Base-by-base conservation (phyloP, 2,329 filamentous ascomycete genomes). In the Ophiostoma ips region DNA sequence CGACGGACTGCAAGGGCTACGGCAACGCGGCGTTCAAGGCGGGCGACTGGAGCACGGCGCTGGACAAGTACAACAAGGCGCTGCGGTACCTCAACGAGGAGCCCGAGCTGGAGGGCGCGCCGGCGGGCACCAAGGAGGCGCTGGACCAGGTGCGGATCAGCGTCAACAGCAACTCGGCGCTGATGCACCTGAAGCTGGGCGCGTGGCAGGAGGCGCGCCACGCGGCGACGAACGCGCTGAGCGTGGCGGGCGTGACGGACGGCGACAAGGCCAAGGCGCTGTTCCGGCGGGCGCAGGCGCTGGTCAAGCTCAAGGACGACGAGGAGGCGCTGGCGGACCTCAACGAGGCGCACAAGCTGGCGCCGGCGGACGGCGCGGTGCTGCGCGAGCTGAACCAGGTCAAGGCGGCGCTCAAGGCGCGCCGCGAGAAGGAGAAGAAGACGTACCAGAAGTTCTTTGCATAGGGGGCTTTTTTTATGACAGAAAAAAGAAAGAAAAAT, bases 61-160 rank as follows among this genome's bases (percentile, higher is more conserved):
- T 96, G 24, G 81, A 83, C 53, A 98, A 98, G 71, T 98, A 98
- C 70, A 81, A 94, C 65, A 98, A 98, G 71, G 89, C 81, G 16
- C 68, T 95, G 54, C 81, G 88, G 59, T 95, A 95, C 66, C 71
- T 95, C 53, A 86, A 90, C 65, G 86, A 94, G 65, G 86, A 89
- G 61, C 83, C 84, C 1, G 79, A 85, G 46, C 66, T 78, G 12
- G 84, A 92, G 38, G 74, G 78, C 43, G 87, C 90, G 58, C 74
- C 83, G 5, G 71, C 76, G 43, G 81, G 83, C 35, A 76, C 83
- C 36, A 81, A 79, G 59, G 65, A 70, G 21, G 74, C 83, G 56
- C 73, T 95, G 53, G 76, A 79, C 52, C 71, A 81, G 35, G 75
- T 96, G 50, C 86, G 89, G 58, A 85, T 95, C 68, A 80, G 80